Base-by-base conservation (phyloP, 768 basidiomycete genomes). In the Xerocomellus amylosporus region DNA sequence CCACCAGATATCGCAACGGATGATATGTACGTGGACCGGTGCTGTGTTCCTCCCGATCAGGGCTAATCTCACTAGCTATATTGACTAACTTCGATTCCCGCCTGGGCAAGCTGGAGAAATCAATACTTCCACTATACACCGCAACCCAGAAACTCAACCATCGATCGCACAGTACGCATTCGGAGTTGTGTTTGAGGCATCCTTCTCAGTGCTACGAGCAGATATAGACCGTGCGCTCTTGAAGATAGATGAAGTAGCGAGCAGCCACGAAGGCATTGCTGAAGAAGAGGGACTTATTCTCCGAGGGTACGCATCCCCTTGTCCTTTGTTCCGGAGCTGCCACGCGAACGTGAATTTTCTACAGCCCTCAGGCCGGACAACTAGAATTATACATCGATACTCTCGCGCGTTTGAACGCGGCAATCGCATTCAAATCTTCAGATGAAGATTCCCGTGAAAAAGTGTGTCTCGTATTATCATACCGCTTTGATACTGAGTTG, bases 31-130 rank as follows among this genome's bases (percentile, higher is more conserved):
- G 87, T 64, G 9, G 24, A 33, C 22, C 5, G 28, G 66, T 39
- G 36, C 9, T 47, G 41, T 31, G 49, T 36, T 33, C 40, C 28
- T 24, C 22, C 14, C 14, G 38, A 53, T 24, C 43, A 13, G 52
- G 20, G 46, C 63, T 75, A 50, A 76, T 58, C 58, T 70, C 60
- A 60, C 64, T 66, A 93, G 91, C 87, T 43, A 86, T 93, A 61
- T 77, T 94, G 46, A 85, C 87, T 58, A 91, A 87, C 62, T 91
- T 93, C 63, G 92, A 93, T 68, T 83, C 83, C 2, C 82, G 92
- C 19, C 73, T 94, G 6, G 85, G 87, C 39, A 88, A 86, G 66
- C 79, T 93, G 20, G 92, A 93, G 64, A 93, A 91, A 61, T 87
- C 90, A 2, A 91, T 94, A 49, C 68, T 88, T 14, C 92, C 92